Conservation (phyloP, 2,329 filamentous ascomycete species). For the Claviceps sp. region DNA sequence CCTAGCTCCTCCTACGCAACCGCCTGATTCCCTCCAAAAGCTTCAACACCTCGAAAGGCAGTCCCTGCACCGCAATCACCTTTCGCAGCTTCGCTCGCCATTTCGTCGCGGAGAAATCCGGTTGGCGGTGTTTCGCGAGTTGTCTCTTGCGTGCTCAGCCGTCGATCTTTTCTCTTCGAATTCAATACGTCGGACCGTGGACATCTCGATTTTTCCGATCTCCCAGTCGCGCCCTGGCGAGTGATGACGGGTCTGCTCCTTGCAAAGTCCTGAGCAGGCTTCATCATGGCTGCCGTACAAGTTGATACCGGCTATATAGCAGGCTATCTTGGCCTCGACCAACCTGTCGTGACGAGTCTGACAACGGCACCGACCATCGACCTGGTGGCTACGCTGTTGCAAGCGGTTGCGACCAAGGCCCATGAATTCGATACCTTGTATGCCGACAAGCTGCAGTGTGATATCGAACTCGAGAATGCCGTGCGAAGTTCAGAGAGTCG, state of each 20-base stretch:
- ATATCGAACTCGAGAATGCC: slow-evolving; percentile 87
- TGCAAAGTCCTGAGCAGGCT: slow-evolving; percentile 6
- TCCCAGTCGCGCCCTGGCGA: background rate
- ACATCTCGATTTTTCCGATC: background rate
- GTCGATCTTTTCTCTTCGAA: background rate
- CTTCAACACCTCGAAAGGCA: background rate
- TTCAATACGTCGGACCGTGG: background rate
- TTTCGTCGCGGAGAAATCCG: background rate
- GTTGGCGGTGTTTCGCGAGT: background rate
- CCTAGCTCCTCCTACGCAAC: background rate
- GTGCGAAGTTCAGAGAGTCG: slow-evolving; percentile 74
- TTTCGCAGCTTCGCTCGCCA: background rate
- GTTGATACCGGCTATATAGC: slow-evolving; percentile 63
- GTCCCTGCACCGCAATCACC: background rate
- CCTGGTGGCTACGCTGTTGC: slow-evolving; percentile 61
- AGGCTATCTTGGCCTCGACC: slow-evolving; percentile 55
- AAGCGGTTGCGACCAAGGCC: slow-evolving; percentile 63
- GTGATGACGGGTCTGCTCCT: slow-evolving; percentile 7
- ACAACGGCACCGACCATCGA: slow-evolving; percentile 61
- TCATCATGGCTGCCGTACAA: slow-evolving; percentile 27
- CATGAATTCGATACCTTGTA: slow-evolving; percentile 71
- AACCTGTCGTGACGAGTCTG: slow-evolving; percentile 46
- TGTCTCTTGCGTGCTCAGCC: background rate
- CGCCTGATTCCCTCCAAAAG: background rate
- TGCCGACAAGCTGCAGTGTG: slow-evolving; percentile 75